Conservation (phyloP, 2,329 filamentous ascomycete species). For the Orbilia quercus region DNA sequence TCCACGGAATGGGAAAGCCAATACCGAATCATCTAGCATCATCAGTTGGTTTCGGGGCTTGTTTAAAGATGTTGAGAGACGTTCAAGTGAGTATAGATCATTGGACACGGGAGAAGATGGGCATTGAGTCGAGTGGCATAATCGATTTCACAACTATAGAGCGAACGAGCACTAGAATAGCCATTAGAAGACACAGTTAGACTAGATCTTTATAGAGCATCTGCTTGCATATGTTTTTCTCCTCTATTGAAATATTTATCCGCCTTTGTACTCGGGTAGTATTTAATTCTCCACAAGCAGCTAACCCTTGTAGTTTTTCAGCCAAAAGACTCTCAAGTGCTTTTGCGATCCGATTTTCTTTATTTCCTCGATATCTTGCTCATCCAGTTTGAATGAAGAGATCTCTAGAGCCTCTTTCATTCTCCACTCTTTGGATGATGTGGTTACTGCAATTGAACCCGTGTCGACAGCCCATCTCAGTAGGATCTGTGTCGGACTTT, state of each 20-base stretch:
- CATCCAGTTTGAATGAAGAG: conserved; percentile 70
- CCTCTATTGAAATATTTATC: no score
- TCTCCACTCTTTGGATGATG: conserved; percentile 70
- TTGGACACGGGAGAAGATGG: conserved; percentile 58
- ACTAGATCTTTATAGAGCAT: no score
- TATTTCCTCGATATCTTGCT: conserved; percentile 71
- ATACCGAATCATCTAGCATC: conserved; percentile 66
- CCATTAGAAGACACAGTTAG: no score
- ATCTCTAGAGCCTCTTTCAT: conserved; percentile 69
- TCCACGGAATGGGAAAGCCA: conserved; percentile 46
- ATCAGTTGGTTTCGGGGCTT: conserved; percentile 77
- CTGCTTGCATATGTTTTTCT: no score
- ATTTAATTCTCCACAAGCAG: not conserved
- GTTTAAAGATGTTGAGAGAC: conserved; percentile 68
- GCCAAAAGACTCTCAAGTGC: conserved; percentile 54
- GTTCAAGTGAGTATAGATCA: conserved; percentile 64
- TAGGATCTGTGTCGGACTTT: conserved; percentile 69
- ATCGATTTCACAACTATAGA: no score
- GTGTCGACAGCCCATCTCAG: conserved; percentile 73
- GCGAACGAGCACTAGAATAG: no score
- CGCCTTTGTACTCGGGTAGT: no score
- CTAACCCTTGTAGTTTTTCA: conserved; percentile 31
- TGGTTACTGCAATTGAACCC: conserved; percentile 71
- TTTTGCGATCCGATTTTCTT: conserved; percentile 50
- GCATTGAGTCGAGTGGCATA: conserved; percentile 30